A percentile compares a stretch with the other conserved stretches of the same genome.
Conservation (phyloP, 2,329 filamentous ascomycete genomes). For the Penicillium sp. region DNA sequence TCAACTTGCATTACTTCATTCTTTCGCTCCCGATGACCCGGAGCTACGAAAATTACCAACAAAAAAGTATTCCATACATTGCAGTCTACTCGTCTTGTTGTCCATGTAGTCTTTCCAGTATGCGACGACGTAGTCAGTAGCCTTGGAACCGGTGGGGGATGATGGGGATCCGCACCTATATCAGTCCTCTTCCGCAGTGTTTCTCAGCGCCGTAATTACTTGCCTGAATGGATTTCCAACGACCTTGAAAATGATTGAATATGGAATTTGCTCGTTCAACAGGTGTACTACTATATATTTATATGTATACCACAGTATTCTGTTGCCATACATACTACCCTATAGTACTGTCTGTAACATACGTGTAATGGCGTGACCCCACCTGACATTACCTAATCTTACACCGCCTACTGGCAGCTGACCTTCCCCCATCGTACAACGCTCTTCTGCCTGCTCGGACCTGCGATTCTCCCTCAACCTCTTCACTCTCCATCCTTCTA, state of each 20-base stretch:
- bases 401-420: slow-evolving; percentile 22
- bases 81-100: neutral
- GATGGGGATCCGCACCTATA: neutral
- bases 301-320: too few species aligned
- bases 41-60: slow-evolving; percentile 19
- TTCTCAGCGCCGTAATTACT: neutral
- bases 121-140: neutral
- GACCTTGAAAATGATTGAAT: neutral
- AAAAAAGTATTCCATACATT: slow-evolving; percentile 16
- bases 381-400: slow-evolving; percentile 14
- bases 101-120: neutral
- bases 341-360: neutral
- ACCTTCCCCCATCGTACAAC: slow-evolving; percentile 17
- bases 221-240: neutral
- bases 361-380: neutral
- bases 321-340: too few species aligned
- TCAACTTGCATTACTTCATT: slow-evolving; percentile 24
- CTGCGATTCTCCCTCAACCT: slow-evolving; percentile 20
- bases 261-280: too few species aligned
- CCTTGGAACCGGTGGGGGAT: neutral
- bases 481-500: slow-evolving; percentile 23
- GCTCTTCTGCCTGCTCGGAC: slow-evolving; percentile 4
- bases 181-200: neutral
- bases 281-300: too few species aligned
- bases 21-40: slow-evolving; percentile 20